These are phyloP conservation scores for Juglanconis juglandina DNA, from an alignment of 2,329 filamentous ascomycete genomes.

Conservation along the genomic window DNA sequence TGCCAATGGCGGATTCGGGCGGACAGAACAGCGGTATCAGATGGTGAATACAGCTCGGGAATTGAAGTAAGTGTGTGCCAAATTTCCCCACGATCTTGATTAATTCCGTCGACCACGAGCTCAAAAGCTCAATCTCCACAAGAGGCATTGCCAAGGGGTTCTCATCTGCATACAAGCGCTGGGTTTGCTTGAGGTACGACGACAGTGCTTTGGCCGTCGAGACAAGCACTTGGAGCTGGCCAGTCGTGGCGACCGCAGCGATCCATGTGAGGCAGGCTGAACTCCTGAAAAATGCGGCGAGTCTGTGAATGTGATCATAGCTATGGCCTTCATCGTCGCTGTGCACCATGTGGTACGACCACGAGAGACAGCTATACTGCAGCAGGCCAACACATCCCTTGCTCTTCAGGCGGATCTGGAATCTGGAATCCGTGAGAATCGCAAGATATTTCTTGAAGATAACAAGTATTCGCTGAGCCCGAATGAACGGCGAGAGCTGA, in stretches of 20 bases:
- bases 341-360: constrained; percentile 25
- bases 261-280: constrained; percentile 32
- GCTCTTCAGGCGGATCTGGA: constrained; percentile 15
- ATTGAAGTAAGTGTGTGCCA: constrained; percentile 22
- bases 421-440: constrained; percentile 17
- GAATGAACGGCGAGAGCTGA: constrained; percentile 19
- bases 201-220: constrained; percentile 5
- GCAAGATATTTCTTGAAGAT: constrained; percentile 24
- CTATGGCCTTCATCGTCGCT: neutral
- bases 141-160: neutral
- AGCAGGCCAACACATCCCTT: constrained; percentile 15
- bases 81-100: constrained; percentile 35
- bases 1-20: constrained; percentile 29
- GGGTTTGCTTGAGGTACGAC: constrained; percentile 22
- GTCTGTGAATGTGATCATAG: neutral
- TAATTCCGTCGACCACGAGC: constrained; percentile 33
- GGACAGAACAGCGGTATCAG: constrained; percentile 39
- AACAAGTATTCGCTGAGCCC: constrained; percentile 16
- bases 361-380: constrained; percentile 22
- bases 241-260: constrained; percentile 23
- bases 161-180: constrained; percentile 20
- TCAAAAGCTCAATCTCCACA: constrained; percentile 20
- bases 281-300: neutral
- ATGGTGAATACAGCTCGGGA: constrained; percentile 34
- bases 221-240: constrained; percentile 26